Evolutionary conservation across 495 filamentous ascomycete genomes (phyloP), one percentile per base, ranked within the genome.

Genomic region (Hyaloscypha hepaticicola): DNA sequence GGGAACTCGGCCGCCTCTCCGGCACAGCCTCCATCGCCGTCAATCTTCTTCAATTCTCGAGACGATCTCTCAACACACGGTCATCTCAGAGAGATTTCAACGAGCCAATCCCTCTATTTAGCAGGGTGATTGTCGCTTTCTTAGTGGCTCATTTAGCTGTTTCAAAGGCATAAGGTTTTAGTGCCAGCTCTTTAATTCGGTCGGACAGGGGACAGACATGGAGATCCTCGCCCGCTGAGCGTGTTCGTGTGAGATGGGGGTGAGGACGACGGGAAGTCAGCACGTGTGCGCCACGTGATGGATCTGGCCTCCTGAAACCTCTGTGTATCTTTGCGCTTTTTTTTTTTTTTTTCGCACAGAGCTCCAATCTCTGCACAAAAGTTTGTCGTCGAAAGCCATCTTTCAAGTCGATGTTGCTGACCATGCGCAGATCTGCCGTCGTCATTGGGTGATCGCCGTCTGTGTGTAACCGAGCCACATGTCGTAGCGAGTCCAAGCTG

Each of bases 161-260:
- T 56, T 56, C 53, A 56, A 56, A 56, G 53, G 53, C 53, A 27
- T 56, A 26, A 27, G 16, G 53, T 56, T 56, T 56, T 56, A 56
- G 53, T 56, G 53, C 27, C 53, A 28, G 4, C 26, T 4, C 53
- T 31, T 56, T 19, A 56, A 56, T 56, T 56, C 11, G 16, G 38
- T 11, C 19, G 38, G 16, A 45, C 16, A n/a, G 38, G 38, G 38
- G 31, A 14, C 19, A 16, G n/a, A n/a, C n/a, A 45, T 16, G 38
- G 12, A 4, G 38, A 45, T 45, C 38, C 38, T 45, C 38, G 38
- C 11, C 38, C n/a, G n/a, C n/a, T n/a, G n/a, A 45, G 19, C 5
- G 38, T 3, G 38, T 45, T 45, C 16, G 38, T 45, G 11, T 45
- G 9, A n/a, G n/a, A 45, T 45, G 38, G 19, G 16, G 11, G 38